These are phyloP conservation scores for Cryptomeria japonica DNA, from an alignment of 75 land plant genomes.

Conservation along the genomic window DNA sequence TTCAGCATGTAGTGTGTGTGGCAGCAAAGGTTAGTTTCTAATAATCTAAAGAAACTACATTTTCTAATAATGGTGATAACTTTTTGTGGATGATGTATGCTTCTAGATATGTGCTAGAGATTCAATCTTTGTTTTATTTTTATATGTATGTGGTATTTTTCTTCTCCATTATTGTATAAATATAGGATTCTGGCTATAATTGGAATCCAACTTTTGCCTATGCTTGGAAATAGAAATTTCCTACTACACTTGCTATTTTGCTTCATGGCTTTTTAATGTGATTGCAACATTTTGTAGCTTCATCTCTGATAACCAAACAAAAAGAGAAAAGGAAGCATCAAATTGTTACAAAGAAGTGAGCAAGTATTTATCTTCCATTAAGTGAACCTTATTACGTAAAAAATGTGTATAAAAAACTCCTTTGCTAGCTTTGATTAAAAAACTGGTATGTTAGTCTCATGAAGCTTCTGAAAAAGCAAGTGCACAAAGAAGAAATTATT, in stretches of 20 bases:
- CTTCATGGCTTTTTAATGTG: neutral
- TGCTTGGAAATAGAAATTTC: neutral
- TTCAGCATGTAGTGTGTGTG: no score
- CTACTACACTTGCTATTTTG: neutral
- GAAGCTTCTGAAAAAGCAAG: neutral
- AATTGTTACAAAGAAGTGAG: neutral
- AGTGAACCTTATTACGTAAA: neutral
- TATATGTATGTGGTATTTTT: neutral
- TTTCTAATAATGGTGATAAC: no score
- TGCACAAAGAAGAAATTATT: neutral
- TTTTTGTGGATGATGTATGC: neutral
- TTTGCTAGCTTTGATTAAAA: neutral
- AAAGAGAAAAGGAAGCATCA: neutral
- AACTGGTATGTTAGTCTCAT: neutral
- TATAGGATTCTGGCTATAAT: neutral
- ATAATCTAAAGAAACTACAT: no score
- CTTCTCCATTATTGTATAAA: neutral
- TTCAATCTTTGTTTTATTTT: neutral
- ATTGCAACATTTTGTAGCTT: neutral
- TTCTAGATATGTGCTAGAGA: neutral
- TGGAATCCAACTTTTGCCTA: neutral
- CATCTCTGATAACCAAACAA: neutral
- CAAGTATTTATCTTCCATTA: neutral
- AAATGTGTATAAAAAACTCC: neutral
- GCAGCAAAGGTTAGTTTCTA: no score